Evolutionary conservation across 495 filamentous ascomycete genomes (phyloP).

Genomic region (Aspergillus panamensis): DNA sequence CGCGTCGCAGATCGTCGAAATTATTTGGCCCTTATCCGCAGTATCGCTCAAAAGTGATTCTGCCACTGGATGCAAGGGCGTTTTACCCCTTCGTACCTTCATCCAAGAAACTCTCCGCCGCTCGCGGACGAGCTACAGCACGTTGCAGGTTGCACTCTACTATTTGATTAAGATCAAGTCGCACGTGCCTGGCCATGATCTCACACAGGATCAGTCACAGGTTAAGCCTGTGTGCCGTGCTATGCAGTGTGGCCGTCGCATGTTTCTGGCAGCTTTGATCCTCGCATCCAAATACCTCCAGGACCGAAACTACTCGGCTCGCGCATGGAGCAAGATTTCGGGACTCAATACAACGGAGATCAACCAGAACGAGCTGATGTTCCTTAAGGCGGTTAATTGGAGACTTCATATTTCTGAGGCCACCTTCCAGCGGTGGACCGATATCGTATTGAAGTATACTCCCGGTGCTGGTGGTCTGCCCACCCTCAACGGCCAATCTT

Average conservation of each 20-base stretch:
- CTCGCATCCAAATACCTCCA: slow-evolving; percentile 96
- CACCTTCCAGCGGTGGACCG: slow-evolving; percentile 86
- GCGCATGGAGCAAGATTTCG: slow-evolving; percentile 98
- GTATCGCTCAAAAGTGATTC: slow-evolving; percentile 47
- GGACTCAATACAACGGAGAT: slow-evolving; percentile 87
- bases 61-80: slow-evolving; percentile 53
- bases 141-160: slow-evolving; percentile 92
- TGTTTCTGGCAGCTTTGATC: slow-evolving; percentile 93
- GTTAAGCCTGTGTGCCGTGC: slow-evolving; percentile 71
- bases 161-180: slow-evolving; percentile 92
- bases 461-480: slow-evolving; percentile 47
- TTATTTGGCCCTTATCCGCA: slow-evolving; percentile 80
- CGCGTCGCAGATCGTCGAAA: slow-evolving; percentile 94
- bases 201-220: slow-evolving; percentile 82
- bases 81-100: slow-evolving; percentile 88
- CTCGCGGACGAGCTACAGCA: slow-evolving; percentile 95
- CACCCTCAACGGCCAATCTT: slow-evolving; percentile 47
- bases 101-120: slow-evolving; percentile 95
- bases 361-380: slow-evolving; percentile 94
- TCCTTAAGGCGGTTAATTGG: slow-evolving; percentile 87
- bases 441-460: slow-evolving; percentile 82
- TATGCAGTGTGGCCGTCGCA: slow-evolving; percentile 93
- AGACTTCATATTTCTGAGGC: slow-evolving; percentile 87
- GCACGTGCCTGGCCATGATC: slow-evolving; percentile 77
- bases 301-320: slow-evolving; percentile 94